Conservation (phyloP, 495 filamentous ascomycete species). For the Penicillium ucsense region DNA sequence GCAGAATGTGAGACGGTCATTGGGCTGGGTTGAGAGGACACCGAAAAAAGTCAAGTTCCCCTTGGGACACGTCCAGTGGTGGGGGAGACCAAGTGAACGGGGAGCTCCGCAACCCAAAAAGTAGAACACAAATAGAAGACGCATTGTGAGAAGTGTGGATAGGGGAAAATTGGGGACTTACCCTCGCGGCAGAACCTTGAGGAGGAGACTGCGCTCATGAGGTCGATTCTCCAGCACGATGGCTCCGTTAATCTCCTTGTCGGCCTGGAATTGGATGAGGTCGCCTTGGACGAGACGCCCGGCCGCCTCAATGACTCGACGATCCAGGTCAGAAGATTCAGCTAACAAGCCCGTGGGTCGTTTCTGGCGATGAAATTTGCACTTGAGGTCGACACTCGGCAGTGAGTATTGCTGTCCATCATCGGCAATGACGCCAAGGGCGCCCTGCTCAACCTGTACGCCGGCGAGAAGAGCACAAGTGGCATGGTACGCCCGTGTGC, state of each 20-base stretch:
- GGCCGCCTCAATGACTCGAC: constrained; percentile 49
- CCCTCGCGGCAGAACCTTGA: constrained; percentile 85
- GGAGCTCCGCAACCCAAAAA: constrained; percentile 3
- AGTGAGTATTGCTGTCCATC: constrained; percentile 87
- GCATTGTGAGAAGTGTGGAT: too few species aligned
- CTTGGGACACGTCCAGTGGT: too few species aligned
- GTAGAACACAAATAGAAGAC: not conserved
- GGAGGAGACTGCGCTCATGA: constrained; percentile 53
- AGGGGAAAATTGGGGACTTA: constrained; percentile 36
- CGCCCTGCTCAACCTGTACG: constrained; percentile 78
- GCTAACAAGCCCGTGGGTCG: constrained; percentile 57
- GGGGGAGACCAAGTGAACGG: too few species aligned
- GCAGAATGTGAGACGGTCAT: not conserved
- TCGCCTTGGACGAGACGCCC: constrained; percentile 59
- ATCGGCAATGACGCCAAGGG: constrained; percentile 77
- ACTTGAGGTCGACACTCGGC: constrained; percentile 82
- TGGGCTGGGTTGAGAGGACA: too few species aligned
- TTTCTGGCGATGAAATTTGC: constrained; percentile 86
- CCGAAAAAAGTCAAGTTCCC: too few species aligned
- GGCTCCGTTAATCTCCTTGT: constrained; percentile 85
- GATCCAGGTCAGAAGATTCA: constrained; percentile 62
- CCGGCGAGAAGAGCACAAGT: constrained; percentile 89
- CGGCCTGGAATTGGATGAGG: constrained; percentile 80
- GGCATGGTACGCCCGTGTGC: constrained; percentile 85
- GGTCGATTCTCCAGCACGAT: constrained; percentile 75